Base-by-base conservation (phyloP, 768 basidiomycete genomes). In the Cystofilobasidium ferigula region DNA sequence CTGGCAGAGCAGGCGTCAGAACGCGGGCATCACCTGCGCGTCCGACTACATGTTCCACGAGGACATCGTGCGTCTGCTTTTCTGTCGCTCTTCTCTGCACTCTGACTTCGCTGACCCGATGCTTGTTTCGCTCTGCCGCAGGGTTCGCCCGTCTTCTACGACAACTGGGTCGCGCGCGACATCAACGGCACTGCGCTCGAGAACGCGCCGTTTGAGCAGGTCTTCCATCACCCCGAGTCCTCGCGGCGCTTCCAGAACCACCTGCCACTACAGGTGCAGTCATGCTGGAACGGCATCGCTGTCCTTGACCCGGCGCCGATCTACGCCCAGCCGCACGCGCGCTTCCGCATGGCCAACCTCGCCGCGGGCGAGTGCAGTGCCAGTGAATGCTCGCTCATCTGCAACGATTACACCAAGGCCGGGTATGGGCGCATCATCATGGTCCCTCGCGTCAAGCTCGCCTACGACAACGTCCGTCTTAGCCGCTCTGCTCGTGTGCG, bases 21-120 rank as follows among this genome's bases (percentile, higher is more conserved):
- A 95, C 76, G 95, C 95, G 1, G 94, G 93, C 20, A 94, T 98
- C 75, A 98, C 95, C 13, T 98, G 95, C 72, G 95, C 94, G 0
- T 85, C 92, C 0, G 94, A 99, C 75, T 99, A 99, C 79, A 98
- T 99, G 91, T 99, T 88, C 78, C 95, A 99, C 78, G 84, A 92
- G 35, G 92, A 94, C 56, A 87, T 97, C 69, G 87, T 84, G 70
- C 71, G 84, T 81, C 9, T 24, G 26, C 1, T n/a, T n/a, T 26
- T 9, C 20, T 22, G 6, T 22, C n/a, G 16, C 30, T 8, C 6
- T 24, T 35, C 28, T n/a, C 18, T 22, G 26, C 54, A 45, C 30
- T 42, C 45, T 13, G 16, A 6, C 20, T 48, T 34, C 53, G 51
- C 22, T 20, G 5, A 8, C 28, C 5, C 28, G 51, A 6, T 10